phyloP scores from a whole-genome alignment of 1,284 basidiomycete species.

The Cutaneotrichosporon curvatum region DNA sequence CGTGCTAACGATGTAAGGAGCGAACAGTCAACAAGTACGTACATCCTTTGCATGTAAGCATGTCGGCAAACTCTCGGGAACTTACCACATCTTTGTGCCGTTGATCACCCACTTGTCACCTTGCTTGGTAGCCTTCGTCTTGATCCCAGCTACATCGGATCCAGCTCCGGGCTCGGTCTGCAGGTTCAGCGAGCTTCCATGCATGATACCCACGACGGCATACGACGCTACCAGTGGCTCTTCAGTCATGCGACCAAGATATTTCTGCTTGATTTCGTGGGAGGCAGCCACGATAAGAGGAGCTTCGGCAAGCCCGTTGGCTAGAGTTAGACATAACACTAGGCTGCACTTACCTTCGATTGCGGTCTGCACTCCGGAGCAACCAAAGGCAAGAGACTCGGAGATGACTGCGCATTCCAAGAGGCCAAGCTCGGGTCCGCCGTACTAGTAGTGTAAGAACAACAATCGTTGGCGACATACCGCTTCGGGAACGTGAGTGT shows the following conservation, averaged over 20 bases:
- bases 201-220: conserved; percentile 41
- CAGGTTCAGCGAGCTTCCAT: neutral
- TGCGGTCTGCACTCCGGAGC: conserved; percentile 52
- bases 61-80: conserved; percentile 6
- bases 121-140: conserved; percentile 50
- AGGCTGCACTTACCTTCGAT: conserved; percentile 36
- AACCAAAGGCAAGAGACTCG: conserved; percentile 50
- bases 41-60: conserved; percentile 29
- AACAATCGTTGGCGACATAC: conserved; percentile 22
- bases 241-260: conserved; percentile 54
- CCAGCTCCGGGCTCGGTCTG: conserved; percentile 52
- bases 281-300: conserved; percentile 51
- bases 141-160: conserved; percentile 52
- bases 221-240: conserved; percentile 54
- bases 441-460: conserved; percentile 45
- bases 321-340: conserved; percentile 10
- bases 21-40: conserved; percentile 8
- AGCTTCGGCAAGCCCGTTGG: conserved; percentile 52
- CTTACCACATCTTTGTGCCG: conserved; percentile 53
- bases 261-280: conserved; percentile 51
- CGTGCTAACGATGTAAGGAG: conserved; percentile 36
- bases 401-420: conserved; percentile 51
- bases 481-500: conserved; percentile 49
- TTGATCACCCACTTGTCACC: conserved; percentile 51
- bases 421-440: conserved; percentile 50